These are phyloP conservation scores for Syzygium oleosum DNA, from an alignment of 345 rosid species.

Conservation along the genomic window DNA sequence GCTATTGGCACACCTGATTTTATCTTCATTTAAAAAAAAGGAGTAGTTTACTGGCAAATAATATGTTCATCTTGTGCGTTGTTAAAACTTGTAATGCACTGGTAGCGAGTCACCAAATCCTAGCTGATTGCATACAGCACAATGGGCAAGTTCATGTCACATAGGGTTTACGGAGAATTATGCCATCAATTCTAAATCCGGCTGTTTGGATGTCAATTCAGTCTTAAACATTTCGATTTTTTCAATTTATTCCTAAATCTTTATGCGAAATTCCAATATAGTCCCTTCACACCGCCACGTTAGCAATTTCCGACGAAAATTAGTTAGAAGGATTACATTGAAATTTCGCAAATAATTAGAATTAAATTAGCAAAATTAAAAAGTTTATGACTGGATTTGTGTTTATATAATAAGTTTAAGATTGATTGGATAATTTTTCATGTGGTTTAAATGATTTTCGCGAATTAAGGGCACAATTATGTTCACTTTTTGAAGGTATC, in stretches of 20 bases:
- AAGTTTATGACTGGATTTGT: neutral
- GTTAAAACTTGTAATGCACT: too few species aligned
- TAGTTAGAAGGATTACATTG: accelerated
- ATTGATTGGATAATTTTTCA: neutral
- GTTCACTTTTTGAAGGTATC: neutral
- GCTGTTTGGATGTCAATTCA: too few species aligned
- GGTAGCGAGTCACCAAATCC: too few species aligned
- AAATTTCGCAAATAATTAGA: accelerated
- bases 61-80: neutral
- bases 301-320: accelerated
- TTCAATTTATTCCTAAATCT: too few species aligned
- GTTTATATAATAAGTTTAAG: neutral
- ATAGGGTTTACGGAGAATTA: too few species aligned
- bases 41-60: neutral
- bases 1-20: neutral
- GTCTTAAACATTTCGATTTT: too few species aligned
- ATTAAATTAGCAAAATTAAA: neutral
- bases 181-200: too few species aligned
- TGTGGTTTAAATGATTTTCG: neutral
- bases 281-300: accelerated
- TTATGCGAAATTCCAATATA: too few species aligned
- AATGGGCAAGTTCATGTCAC: too few species aligned
- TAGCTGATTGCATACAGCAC: too few species aligned
- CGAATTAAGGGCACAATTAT: neutral
- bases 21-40: neutral